These are phyloP conservation scores for Linnemannia hyalina DNA, from an alignment of 192 early-diverging fungal species.

Conservation along the genomic window DNA sequence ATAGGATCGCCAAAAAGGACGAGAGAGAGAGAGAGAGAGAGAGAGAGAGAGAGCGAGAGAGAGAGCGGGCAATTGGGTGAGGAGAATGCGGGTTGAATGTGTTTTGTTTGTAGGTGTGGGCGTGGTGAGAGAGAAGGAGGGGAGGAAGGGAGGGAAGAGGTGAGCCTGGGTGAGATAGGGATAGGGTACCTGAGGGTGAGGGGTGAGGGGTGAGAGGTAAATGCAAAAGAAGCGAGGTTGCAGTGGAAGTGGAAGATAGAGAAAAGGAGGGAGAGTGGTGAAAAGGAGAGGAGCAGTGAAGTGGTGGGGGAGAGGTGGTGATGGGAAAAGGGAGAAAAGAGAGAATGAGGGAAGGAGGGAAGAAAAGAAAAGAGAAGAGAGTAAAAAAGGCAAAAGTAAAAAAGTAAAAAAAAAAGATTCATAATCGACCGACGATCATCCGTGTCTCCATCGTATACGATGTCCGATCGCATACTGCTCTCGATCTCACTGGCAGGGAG, in stretches of 20 bases:
- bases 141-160: not conserved
- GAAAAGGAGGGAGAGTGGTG: not conserved
- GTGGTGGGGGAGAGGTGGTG: not conserved
- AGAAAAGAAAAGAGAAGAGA: not conserved
- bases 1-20: not conserved
- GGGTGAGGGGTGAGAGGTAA: too few relatives aligned
- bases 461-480: not conserved
- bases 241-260: not conserved
- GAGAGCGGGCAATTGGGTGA: not conserved
- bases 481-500: not conserved
- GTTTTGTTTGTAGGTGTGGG: too few relatives aligned
- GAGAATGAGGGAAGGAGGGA: not conserved
- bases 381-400: not conserved
- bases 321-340: not conserved
- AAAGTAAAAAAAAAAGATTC: not conserved
- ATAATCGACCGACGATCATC: slow-evolving; percentile 2
- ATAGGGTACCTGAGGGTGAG: too few relatives aligned
- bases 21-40: not conserved
- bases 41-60: not conserved
- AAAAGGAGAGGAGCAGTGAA: not conserved
- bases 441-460: not conserved
- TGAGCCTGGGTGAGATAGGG: not conserved
- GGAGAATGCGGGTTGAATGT: too few relatives aligned
- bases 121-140: not conserved
- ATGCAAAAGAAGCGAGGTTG: too few relatives aligned